phyloP scores from a whole-genome alignment of 2,329 filamentous ascomycete genomes.

The Talaromyces sp. region DNA sequence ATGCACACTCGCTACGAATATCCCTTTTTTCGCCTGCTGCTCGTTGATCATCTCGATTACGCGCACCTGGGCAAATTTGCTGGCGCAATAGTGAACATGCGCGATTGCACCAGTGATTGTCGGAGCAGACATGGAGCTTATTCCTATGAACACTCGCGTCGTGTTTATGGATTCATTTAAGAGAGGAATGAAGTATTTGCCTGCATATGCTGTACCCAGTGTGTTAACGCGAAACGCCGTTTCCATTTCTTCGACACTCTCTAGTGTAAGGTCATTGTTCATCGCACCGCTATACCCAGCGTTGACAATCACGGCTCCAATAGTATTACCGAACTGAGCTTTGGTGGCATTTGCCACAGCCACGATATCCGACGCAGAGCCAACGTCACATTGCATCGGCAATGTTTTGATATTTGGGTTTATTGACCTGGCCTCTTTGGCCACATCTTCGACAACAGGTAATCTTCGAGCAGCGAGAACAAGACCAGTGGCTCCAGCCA shows the following conservation, averaged over 20 bases:
- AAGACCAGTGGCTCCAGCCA: slow-evolving; percentile 25
- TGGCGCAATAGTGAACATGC: slow-evolving; percentile 25
- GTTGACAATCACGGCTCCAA: slow-evolving; percentile 18
- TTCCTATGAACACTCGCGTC: slow-evolving; percentile 23
- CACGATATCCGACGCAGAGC: slow-evolving; percentile 23
- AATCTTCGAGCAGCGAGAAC: slow-evolving; percentile 27
- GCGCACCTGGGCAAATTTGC: slow-evolving; percentile 32
- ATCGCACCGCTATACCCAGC: slow-evolving; percentile 27
- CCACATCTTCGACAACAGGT: slow-evolving; percentile 23
- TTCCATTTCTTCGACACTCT: slow-evolving; percentile 26
- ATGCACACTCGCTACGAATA: slow-evolving; percentile 28
- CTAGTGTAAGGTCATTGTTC: slow-evolving; percentile 26
- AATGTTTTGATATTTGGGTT: slow-evolving; percentile 20
- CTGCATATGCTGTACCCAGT: slow-evolving; percentile 31
- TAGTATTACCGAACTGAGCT: slow-evolving; percentile 15
- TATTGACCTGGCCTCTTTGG: slow-evolving; percentile 16
- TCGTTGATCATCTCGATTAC: slow-evolving; percentile 35
- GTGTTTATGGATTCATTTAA: slow-evolving; percentile 20
- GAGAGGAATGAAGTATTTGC: slow-evolving; percentile 30
- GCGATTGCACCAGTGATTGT: slow-evolving; percentile 35
- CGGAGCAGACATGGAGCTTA: slow-evolving; percentile 25
- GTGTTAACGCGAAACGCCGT: slow-evolving; percentile 33
- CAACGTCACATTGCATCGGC: slow-evolving; percentile 26
- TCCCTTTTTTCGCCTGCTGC: slow-evolving; percentile 22
- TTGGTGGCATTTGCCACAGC: slow-evolving; percentile 14